Percentiles rank a stretch among this genome's conserved stretches.
These are phyloP conservation scores for Kwoniella europaea DNA, from an alignment of 768 basidiomycete species.

Conservation along the genomic window DNA sequence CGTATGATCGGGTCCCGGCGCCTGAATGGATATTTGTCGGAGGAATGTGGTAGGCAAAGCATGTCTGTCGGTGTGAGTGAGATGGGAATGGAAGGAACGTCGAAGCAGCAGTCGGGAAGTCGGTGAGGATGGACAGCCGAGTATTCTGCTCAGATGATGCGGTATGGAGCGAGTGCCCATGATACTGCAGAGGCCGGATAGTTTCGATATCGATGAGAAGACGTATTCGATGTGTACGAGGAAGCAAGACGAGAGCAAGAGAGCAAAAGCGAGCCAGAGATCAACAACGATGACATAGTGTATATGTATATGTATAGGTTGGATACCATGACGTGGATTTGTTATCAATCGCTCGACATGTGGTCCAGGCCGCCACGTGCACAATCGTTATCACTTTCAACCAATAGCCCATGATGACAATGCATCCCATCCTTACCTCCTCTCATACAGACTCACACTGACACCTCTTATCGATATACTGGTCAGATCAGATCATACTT, in stretches of 20 bases:
- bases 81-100: not conserved
- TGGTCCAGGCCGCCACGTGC: not conserved
- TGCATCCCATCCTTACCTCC: not conserved
- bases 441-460: too few species aligned
- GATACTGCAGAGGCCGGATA: too few species aligned
- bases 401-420: not conserved
- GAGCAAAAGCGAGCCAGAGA: too few species aligned
- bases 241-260: too few species aligned
- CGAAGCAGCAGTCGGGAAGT: not conserved
- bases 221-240: too few species aligned
- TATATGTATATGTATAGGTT: not conserved
- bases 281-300: too few species aligned
- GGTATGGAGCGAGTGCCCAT: too few species aligned
- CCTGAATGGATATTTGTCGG: slow-evolving; percentile 9
- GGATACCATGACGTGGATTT: not conserved
- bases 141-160: too few species aligned
- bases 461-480: too few species aligned
- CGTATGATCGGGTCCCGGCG: not conserved
- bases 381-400: too few species aligned
- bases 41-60: not conserved
- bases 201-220: too few species aligned
- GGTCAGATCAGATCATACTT: too few species aligned
- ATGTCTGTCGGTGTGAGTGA: not conserved
- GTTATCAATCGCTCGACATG: not conserved
- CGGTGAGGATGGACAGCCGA: not conserved